Conservation (phyloP, 139 green algal genomes). For the Chlamydomonas incerta region DNA sequence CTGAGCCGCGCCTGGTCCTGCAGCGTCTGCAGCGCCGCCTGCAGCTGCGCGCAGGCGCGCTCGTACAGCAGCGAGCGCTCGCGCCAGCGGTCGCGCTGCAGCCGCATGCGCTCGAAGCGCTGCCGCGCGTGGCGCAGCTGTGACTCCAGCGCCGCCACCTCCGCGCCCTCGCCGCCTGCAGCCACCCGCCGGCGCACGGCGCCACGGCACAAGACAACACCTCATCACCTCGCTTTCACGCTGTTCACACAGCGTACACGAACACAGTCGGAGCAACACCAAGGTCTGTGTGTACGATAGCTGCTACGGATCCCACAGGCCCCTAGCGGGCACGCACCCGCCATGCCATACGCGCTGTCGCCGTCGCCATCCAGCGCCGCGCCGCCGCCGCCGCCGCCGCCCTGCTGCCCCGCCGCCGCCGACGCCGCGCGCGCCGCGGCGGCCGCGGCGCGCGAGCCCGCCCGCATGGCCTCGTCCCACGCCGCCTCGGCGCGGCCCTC, state of each 20-base stretch:
- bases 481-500: conserved; percentile 17
- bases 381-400: not conserved
- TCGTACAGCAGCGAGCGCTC: conserved; percentile 32
- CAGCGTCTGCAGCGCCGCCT: conserved; percentile 29
- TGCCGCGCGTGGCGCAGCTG: conserved; percentile 29
- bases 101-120: conserved; percentile 39
- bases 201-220: too few relatives aligned
- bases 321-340: conserved; percentile 3
- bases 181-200: too few relatives aligned
- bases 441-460: conserved; percentile 19
- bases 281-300: too few relatives aligned
- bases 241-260: too few relatives aligned
- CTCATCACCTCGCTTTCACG: too few relatives aligned
- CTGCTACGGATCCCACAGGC: too few relatives aligned
- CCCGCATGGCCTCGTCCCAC: conserved; percentile 35
- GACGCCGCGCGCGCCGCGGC: conserved; percentile 20
- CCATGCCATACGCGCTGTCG: conserved; percentile 38
- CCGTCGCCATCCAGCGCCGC: not conserved
- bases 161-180: conserved; percentile 3
- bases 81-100: conserved; percentile 38
- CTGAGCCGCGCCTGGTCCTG: not conserved
- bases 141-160: conserved; percentile 13
- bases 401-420: not conserved
- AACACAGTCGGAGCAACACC: too few relatives aligned
- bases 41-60: conserved; percentile 32